phyloP scores from a whole-genome alignment of 108 stramenopile genomes.

The Chaetoceros muelleri region DNA sequence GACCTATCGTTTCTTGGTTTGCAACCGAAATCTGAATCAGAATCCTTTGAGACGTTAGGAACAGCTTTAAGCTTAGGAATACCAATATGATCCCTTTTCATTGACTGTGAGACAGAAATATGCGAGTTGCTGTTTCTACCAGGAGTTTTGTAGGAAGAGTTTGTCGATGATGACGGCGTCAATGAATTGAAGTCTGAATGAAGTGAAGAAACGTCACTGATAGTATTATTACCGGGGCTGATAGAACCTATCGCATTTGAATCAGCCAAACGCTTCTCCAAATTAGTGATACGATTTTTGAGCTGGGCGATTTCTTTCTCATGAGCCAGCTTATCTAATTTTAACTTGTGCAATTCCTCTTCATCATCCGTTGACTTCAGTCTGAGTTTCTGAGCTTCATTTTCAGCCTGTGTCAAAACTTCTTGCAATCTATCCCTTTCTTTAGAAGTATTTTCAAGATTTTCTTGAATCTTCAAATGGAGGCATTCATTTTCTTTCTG shows the following conservation, averaged over 20 bases:
- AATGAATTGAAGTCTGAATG: not conserved
- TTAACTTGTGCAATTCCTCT: conserved; percentile 32
- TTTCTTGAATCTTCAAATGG: conserved; percentile 29
- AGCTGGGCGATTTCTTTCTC: conserved; percentile 36
- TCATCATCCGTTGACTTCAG: conserved; percentile 37
- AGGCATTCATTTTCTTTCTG: conserved; percentile 41
- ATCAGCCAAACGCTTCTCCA: conserved; percentile 29
- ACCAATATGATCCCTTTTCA: too few relatives aligned
- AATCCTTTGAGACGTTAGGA: too few relatives aligned
- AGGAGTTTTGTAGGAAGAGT: not conserved
- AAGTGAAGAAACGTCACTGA: not conserved
- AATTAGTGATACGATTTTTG: conserved; percentile 21
- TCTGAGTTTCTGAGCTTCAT: conserved; percentile 35
- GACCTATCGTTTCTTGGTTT: too few relatives aligned
- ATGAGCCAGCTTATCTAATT: conserved; percentile 23
- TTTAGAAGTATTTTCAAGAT: conserved; percentile 16
- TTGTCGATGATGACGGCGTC: not conserved
- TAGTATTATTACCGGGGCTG: not conserved
- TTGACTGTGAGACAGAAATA: too few relatives aligned
- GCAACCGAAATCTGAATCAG: too few relatives aligned
- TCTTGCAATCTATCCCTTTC: conserved; percentile 31
- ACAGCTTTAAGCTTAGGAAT: too few relatives aligned
- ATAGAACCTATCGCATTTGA: not conserved
- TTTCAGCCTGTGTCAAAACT: conserved; percentile 26
- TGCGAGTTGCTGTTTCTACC: too few relatives aligned